These are phyloP conservation scores for Raddia guianensis DNA, from an alignment of 176 grass and related monocot species.

Conservation along the genomic window DNA sequence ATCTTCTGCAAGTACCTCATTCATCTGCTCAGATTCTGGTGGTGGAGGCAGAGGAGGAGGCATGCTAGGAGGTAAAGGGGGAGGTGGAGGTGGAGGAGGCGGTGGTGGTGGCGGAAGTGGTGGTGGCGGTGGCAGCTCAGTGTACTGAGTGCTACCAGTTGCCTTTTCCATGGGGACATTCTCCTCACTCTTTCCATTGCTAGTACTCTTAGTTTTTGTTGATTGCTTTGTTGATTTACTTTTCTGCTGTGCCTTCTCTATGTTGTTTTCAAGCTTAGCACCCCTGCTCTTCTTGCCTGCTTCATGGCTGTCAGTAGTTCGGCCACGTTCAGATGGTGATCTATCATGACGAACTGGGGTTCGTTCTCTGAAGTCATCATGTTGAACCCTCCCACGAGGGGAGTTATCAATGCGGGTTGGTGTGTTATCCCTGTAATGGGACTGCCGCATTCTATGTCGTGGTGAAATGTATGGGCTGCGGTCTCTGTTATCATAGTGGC, in stretches of 20 bases:
- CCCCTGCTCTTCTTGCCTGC: conserved; percentile 57
- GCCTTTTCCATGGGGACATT: conserved; percentile 70
- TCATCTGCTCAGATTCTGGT: conserved; percentile 44
- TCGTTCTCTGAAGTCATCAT: conserved; percentile 68
- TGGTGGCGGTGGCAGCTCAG: conserved; percentile 60
- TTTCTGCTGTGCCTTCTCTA: conserved; percentile 61
- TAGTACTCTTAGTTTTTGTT: conserved; percentile 69
- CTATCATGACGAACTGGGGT: conserved; percentile 55
- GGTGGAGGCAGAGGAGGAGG: conserved; percentile 66
- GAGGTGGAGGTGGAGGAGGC: conserved; percentile 60
- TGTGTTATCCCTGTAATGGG: conserved; percentile 64
- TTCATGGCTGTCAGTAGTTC: conserved; percentile 54
- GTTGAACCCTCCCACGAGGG: conserved; percentile 60
- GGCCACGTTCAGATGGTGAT: conserved; percentile 57
- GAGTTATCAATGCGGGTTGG: conserved; percentile 64
- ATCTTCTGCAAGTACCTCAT: conserved; percentile 53
- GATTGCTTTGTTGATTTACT: conserved; percentile 65
- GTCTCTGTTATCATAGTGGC: conserved; percentile 58
- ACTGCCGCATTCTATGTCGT: conserved; percentile 49
- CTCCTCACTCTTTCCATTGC: conserved; percentile 62
- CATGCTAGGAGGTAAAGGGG: conserved; percentile 55
- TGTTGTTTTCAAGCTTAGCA: conserved; percentile 53
- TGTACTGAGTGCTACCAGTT: conserved; percentile 48
- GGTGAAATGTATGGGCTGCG: conserved; percentile 62
- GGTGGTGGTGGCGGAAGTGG: conserved; percentile 59